Evolutionary conservation across 2,329 filamentous ascomycete genomes (phyloP), one percentile per base, ranked within the genome.

Genomic region (Capronia coronata): DNA sequence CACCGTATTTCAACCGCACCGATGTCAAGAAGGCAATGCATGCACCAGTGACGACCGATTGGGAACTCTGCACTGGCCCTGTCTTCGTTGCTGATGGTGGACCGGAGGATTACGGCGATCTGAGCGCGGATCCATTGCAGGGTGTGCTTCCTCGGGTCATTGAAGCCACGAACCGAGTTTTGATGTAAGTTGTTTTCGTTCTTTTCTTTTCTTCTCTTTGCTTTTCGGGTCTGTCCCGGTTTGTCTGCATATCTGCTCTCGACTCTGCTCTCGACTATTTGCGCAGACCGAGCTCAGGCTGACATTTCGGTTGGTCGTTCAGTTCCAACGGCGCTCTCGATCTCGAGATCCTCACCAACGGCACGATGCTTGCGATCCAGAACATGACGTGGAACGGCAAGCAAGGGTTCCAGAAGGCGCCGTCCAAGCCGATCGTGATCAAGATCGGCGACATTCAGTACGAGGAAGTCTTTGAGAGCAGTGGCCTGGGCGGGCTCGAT

Each of bases 21-120:
- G 83, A 86, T 48, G 84, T 88, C 2, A 82, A 87, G 62, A 67
- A 69, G 11, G 82, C 83, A 1, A 77, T 87, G 61, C 80, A 87
- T 60, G 83, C 80, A 0, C 78, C 80, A 2, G 27, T 52, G 21
- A 42, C n/a, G 11, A 43, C 39, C 11, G 46, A 50, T 11, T 57
- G 51, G 54, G 38, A 43, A 23, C 27, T 51, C 18, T 57, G 54
- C 18, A 55, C 45, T 1, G 48, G 48, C 6, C 48, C 51, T 2
- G 51, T 55, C 3, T 57, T 57, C 37, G 40, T 55, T 2, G 54
- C 47, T 19, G 46, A 52, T 10, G 48, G 52, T 8, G 54, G 54
- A 3, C 54, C 54, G 1, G 32, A 57, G 21, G 48, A 46, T 19
- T 25, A 47, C n/a, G 48, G 41, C 9, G 54, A 57, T 35, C 21